Base-by-base conservation (phyloP, 257 asterid species). In the Rauvolfia tetraphylla region DNA sequence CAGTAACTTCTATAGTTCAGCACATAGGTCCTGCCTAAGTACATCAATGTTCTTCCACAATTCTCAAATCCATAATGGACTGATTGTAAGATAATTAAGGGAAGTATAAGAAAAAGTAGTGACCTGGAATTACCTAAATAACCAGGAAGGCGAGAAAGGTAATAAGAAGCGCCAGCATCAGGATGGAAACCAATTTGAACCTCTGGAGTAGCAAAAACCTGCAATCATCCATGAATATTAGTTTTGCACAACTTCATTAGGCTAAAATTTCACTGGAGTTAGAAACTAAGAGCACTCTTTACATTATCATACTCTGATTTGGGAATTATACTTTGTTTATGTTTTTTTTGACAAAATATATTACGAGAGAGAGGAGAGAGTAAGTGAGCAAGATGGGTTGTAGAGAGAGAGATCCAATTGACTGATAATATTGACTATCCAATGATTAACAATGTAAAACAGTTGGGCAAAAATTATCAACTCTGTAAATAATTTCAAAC, bases 81-180 rank as follows among this genome's bases (percentile, higher is more conserved):
- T 7, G 20, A 34, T 36, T 36, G 71, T 22, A 66, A 38, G 5
- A 36, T 38, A 22, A 66, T 20, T 66, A 66, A 66, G 25, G 38
- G 33, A 70, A 44, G 25, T 70, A 27, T 41, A 29, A 44, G 7
- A 20, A 27, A 22, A 48, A 49, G 27, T 36, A 46, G 12, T 12
- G 65, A 70, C 78, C 75, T 25, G 12, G 49, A 14, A 61, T 73
- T 85, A 91, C 99, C 99, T 91, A 95, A 82, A 85, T 95, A 91
- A 68, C 99, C 99, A 76, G 98, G 99, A 72, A 95, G 97, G 54
- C 95, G 98, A 81, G 99, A 91, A 79, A 95, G 98, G 88, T 88
- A 93, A 86, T 93, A 93, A 25, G 99, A 95, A 76, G 97, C 95
- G 75, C 99, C 99, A 77, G 94, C 90, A 93, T 93, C 99, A 72